Evolutionary conservation across 805 yeast genomes (phyloP).

Genomic region (Naumovozyma dairenensis): DNA sequence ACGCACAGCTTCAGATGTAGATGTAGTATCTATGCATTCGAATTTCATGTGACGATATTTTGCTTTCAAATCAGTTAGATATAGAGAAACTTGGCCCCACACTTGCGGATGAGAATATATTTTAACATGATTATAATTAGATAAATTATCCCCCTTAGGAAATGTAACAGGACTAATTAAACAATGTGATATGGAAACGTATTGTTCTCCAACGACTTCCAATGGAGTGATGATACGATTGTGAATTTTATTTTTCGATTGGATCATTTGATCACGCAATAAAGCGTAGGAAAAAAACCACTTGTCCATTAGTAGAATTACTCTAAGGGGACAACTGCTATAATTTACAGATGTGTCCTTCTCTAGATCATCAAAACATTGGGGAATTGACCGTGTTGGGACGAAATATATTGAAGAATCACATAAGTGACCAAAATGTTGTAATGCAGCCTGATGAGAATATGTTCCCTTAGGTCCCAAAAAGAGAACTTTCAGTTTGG

Average conservation of each 20-base stretch:
- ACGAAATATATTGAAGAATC: slow-evolving; percentile 15
- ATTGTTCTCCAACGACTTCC: slow-evolving; percentile 63
- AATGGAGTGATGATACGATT: slow-evolving; percentile 31
- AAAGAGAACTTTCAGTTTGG: too few relatives aligned
- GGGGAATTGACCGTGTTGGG: slow-evolving; percentile 34
- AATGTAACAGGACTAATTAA: slow-evolving; percentile 36
- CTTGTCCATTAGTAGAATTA: too few relatives aligned
- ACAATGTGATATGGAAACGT: slow-evolving; percentile 75
- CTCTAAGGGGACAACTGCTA: slow-evolving; percentile 83
- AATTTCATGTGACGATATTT: slow-evolving; percentile 28
- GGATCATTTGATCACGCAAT: slow-evolving; percentile 50
- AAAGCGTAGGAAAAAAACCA: slow-evolving; percentile 79
- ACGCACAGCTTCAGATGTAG: slow-evolving; percentile 82
- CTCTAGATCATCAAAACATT: slow-evolving; percentile 53
- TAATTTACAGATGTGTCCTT: slow-evolving; percentile 40
- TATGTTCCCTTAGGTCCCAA: slow-evolving; percentile 91
- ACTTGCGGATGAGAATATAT: slow-evolving; percentile 95
- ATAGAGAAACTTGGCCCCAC: slow-evolving; percentile 81
- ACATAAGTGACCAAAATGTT: slow-evolving; percentile 37
- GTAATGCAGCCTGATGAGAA: slow-evolving; percentile 73
- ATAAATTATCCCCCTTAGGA: slow-evolving; percentile 11
- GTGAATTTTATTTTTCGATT: neutral
- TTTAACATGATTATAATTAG: slow-evolving; percentile 34
- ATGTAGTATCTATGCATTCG: slow-evolving; percentile 52
- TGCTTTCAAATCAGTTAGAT: slow-evolving; percentile 33